Evolutionary conservation across 768 basidiomycete genomes (phyloP).

Genomic region (Rhodotorula graminis): DNA sequence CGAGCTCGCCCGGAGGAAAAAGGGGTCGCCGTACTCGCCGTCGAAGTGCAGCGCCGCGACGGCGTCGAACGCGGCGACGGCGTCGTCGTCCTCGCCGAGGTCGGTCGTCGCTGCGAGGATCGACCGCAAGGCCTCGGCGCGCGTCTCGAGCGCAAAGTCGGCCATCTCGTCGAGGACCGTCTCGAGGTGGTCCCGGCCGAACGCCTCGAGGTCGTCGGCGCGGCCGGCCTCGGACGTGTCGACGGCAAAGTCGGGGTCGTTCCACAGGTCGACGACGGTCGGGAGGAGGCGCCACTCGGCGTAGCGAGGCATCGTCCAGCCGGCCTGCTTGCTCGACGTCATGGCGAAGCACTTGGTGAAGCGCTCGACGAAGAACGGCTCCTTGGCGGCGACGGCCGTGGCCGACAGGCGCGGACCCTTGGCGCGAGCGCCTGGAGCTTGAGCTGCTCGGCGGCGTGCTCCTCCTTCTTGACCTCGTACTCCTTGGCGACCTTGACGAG

Average conservation of each 20-base stretch:
- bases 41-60: conserved; percentile 66
- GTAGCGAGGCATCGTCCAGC: not conserved
- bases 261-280: conserved; percentile 1
- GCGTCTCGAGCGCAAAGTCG: not conserved
- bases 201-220: not conserved
- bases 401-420: not conserved
- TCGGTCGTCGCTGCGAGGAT: conserved; percentile 65
- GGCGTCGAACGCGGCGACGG: conserved; percentile 54
- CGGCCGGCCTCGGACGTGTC: not conserved
- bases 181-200: not conserved
- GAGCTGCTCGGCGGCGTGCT: not conserved
- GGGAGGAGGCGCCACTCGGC: not conserved
- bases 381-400: not conserved
- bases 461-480: not conserved
- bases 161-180: conserved; percentile 3
- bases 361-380: not conserved
- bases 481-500: not conserved
- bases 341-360: not conserved
- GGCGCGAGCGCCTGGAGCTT: not conserved
- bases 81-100: conserved; percentile 66
- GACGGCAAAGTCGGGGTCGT: not conserved
- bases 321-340: not conserved
- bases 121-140: conserved; percentile 47
- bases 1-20: not conserved
- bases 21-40: conserved; percentile 6